Conservation (phyloP, 495 filamentous ascomycete species). For the Haplographium delicatum region DNA sequence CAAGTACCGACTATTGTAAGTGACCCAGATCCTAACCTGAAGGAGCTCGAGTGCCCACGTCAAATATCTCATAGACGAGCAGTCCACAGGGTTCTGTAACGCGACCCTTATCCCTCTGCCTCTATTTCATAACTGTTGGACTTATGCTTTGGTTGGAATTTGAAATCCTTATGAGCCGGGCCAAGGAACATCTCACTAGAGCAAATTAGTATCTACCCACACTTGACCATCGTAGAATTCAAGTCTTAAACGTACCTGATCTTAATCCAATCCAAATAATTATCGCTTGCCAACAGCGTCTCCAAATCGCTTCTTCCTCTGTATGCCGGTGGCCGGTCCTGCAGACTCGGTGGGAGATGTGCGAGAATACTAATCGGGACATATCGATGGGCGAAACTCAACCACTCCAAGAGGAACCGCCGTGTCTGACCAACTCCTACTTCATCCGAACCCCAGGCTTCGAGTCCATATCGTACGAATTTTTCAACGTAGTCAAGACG, state of each 20-base stretch:
- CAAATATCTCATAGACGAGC: no score
- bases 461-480: constrained; percentile 83
- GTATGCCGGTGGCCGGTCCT: constrained; percentile 82
- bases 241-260: constrained; percentile 73
- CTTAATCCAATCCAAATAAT: constrained; percentile 98
- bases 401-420: constrained; percentile 88
- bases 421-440: constrained; percentile 83
- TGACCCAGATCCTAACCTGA: no score
- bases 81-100: background rate
- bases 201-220: no score
- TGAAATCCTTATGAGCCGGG: constrained; percentile 81
- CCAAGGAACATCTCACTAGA: constrained; percentile 94
- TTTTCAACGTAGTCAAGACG: constrained; percentile 79
- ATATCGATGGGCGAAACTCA: constrained; percentile 88
- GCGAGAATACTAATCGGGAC: constrained; percentile 86
- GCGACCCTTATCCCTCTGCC: constrained; percentile 43
- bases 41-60: no score
- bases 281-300: constrained; percentile 77
- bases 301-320: constrained; percentile 84
- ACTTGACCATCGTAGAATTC: no score
- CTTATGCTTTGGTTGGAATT: constrained; percentile 98
- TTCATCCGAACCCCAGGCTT: constrained; percentile 93
- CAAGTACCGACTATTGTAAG: no score
- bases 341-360: constrained; percentile 75
- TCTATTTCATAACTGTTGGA: constrained; percentile 72